These are phyloP conservation scores for Decorospora gaudefroyi DNA, from an alignment of 2,329 filamentous ascomycete species.

Conservation along the genomic window DNA sequence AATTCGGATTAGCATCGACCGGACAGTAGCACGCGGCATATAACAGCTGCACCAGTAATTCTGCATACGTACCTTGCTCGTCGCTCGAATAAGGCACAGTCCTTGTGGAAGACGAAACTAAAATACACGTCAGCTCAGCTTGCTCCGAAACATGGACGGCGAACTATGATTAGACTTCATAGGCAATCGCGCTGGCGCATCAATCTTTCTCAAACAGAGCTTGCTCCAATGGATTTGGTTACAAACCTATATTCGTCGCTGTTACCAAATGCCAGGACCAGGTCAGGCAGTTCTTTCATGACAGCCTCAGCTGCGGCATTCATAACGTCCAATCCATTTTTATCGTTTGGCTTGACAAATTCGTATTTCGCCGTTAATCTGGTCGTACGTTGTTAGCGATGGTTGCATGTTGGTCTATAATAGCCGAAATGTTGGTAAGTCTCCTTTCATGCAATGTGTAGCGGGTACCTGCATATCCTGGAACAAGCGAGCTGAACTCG, in stretches of 20 bases:
- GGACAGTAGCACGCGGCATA: conserved; percentile 1
- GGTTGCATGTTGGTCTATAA: conserved; percentile 1
- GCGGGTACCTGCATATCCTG: conserved; percentile 27
- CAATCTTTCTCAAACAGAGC: conserved; percentile 24
- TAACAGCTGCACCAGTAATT: conserved; percentile 10
- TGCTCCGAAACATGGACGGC: conserved; percentile 18
- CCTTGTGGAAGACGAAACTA: conserved; percentile 88
- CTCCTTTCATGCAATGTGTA: conserved; percentile 12
- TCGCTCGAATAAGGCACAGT: conserved; percentile 80
- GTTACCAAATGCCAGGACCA: conserved; percentile 86
- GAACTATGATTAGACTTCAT: conserved; percentile 8
- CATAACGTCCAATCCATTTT: conserved; percentile 86
- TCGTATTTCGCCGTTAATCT: conserved; percentile 81
- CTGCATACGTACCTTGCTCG: conserved; percentile 65
- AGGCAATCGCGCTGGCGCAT: conserved; percentile 3
- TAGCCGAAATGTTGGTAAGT: conserved; percentile 10
- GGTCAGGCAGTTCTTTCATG: conserved; percentile 79
- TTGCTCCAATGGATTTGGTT: background rate
- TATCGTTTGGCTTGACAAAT: conserved; percentile 93
- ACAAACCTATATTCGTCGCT: conserved; percentile 87
- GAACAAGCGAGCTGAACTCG: conserved; percentile 9
- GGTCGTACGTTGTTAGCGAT: conserved; percentile 10
- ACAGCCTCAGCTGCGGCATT: conserved; percentile 87
- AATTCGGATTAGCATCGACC: conserved; percentile 21
- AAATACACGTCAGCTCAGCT: conserved; percentile 47